phyloP scores from a whole-genome alignment of 139 green algal genomes.

The Marvania coccoides region DNA sequence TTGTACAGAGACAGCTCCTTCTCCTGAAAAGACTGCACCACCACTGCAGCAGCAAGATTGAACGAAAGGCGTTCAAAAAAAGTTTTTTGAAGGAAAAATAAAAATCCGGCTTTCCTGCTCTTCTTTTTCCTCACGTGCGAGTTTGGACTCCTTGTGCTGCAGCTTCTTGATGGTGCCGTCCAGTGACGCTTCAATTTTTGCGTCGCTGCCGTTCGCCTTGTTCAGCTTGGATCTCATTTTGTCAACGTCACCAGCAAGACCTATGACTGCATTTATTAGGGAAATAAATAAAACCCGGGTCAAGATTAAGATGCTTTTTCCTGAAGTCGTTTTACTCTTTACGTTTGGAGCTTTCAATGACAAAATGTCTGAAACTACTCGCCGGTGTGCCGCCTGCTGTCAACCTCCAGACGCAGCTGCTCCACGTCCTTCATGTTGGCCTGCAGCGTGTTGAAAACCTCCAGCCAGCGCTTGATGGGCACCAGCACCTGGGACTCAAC shows the following conservation, averaged over 20 bases:
- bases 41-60: neutral
- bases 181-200: constrained; percentile 45
- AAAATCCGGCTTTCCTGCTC: neutral
- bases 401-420: neutral
- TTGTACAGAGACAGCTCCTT: constrained; percentile 43
- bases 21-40: constrained; percentile 30
- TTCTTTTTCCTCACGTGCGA: constrained; percentile 9
- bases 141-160: constrained; percentile 66
- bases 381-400: neutral
- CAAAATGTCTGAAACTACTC: too few species aligned
- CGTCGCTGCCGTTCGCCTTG: neutral
- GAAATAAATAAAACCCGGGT: too few species aligned
- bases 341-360: too few species aligned
- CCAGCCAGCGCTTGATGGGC: constrained; percentile 11
- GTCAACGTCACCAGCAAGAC: neutral
- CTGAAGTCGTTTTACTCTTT: too few species aligned
- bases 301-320: too few species aligned
- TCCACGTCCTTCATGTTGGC: constrained; percentile 3
- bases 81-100: neutral
- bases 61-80: neutral
- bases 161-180: constrained; percentile 41
- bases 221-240: constrained; percentile 11
- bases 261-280: too few species aligned
- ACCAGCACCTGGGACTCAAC: constrained; percentile 10
- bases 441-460: neutral